These are phyloP conservation scores for Erythrophleum ivorense DNA, from an alignment of 331 rosid genomes.

Conservation along the genomic window DNA sequence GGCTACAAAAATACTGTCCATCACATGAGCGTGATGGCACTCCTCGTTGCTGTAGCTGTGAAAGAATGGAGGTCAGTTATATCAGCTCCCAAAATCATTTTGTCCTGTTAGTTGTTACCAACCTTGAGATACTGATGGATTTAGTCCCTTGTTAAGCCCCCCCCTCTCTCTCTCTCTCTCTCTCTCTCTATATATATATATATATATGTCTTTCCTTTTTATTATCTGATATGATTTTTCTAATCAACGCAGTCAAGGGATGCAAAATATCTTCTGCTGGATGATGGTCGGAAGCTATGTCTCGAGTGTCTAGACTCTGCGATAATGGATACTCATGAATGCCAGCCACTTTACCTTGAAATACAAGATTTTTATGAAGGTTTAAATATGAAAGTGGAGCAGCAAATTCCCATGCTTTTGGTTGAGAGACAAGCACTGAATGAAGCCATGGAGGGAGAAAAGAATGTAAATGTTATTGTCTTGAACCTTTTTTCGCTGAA, in stretches of 20 bases:
- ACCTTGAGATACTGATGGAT: constrained; percentile 19
- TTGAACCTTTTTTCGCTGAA: constrained; percentile 19
- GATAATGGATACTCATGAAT: constrained; percentile 90
- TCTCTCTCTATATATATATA: too few species aligned
- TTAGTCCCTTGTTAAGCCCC: neutral
- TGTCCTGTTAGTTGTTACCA: neutral
- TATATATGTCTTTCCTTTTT: neutral
- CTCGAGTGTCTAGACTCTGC: constrained; percentile 87
- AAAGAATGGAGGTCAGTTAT: constrained; percentile 93
- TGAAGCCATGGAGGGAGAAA: constrained; percentile 91
- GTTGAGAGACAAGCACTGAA: constrained; percentile 97
- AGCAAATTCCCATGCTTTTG: constrained; percentile 95
- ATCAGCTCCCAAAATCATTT: constrained; percentile 31
- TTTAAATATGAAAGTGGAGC: constrained; percentile 87
- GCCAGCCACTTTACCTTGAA: constrained; percentile 94
- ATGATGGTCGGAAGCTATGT: constrained; percentile 92
- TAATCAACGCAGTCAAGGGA: constrained; percentile 77
- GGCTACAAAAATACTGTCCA: constrained; percentile 91
- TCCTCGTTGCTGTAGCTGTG: constrained; percentile 93
- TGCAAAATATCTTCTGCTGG: constrained; percentile 71
- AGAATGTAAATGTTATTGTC: constrained; percentile 56
- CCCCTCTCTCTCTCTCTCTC: neutral
- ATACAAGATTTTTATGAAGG: constrained; percentile 90
- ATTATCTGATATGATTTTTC: constrained; percentile 37
- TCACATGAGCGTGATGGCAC: constrained; percentile 91